These are phyloP conservation scores for Quercus lobata DNA, from an alignment of 331 rosid species.

Conservation along the genomic window DNA sequence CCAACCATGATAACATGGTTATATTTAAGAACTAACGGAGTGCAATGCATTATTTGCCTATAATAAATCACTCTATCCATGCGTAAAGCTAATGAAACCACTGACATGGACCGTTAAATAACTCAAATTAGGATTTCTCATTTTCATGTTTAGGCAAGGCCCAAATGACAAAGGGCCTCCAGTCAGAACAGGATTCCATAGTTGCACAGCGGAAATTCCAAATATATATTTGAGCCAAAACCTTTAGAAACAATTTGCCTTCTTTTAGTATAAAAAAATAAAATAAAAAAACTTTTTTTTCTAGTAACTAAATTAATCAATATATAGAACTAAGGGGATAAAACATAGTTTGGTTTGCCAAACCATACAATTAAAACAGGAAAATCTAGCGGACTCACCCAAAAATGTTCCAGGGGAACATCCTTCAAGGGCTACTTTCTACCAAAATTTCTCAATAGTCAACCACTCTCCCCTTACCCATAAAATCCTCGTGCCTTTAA, in stretches of 20 bases:
- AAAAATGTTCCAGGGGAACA: background rate
- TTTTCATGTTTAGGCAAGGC: no score
- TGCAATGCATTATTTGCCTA: background rate
- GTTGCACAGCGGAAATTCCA: background rate
- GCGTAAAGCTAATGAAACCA: background rate
- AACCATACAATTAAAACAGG: background rate
- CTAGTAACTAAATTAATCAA: background rate
- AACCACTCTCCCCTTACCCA: background rate
- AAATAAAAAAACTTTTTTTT: background rate
- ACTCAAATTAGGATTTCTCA: no score
- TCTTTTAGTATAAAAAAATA: no score
- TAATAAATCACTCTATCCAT: background rate
- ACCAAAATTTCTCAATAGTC: background rate
- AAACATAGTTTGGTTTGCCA: background rate
- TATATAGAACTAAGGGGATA: background rate
- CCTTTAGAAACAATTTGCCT: background rate
- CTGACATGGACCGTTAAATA: no score
- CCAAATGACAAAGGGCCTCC: no score
- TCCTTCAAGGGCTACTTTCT: background rate
- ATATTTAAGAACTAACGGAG: background rate
- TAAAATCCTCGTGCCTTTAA: background rate
- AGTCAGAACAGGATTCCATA: background rate
- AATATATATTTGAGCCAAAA: background rate
- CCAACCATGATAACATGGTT: background rate
- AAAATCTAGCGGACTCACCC: background rate